A percentile compares a stretch with the other conserved stretches of the same genome.
These are phyloP conservation scores for Scutellaria baicalensis DNA, from an alignment of 257 asterid species.

Conservation along the genomic window DNA sequence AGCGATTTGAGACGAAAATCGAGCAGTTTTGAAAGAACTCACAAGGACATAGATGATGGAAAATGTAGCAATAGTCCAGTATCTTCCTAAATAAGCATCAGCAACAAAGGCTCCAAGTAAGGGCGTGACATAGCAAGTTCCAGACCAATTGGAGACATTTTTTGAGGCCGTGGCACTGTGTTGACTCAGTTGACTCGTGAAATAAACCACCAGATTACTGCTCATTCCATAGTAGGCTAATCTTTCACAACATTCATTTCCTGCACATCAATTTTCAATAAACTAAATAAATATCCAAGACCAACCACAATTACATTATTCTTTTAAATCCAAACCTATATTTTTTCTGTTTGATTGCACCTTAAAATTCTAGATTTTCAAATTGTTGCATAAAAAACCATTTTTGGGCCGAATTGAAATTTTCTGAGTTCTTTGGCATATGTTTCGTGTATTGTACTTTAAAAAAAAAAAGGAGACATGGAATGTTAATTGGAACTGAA, in stretches of 20 bases:
- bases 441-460: no score
- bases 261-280: constrained; percentile 8
- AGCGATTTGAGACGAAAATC: neutral
- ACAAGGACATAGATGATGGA: constrained; percentile 61
- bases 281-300: neutral
- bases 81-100: constrained; percentile 71
- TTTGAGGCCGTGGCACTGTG: constrained; percentile 51
- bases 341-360: no score
- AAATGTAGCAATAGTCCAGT: constrained; percentile 64
- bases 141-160: constrained; percentile 61
- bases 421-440: no score
- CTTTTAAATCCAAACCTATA: no score
- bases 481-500: no score
- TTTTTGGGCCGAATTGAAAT: no score
- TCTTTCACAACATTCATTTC: constrained; percentile 65
- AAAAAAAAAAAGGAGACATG: no score
- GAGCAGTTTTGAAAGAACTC: neutral
- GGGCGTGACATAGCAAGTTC: constrained; percentile 71
- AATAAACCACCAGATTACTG: constrained; percentile 41
- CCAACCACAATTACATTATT: no score
- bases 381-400: no score
- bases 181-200: constrained; percentile 47
- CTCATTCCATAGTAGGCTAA: constrained; percentile 79
- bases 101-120: constrained; percentile 68
- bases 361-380: no score